Conservation (phyloP, 441 rosid genomes). For the Corymbia citriodora region DNA sequence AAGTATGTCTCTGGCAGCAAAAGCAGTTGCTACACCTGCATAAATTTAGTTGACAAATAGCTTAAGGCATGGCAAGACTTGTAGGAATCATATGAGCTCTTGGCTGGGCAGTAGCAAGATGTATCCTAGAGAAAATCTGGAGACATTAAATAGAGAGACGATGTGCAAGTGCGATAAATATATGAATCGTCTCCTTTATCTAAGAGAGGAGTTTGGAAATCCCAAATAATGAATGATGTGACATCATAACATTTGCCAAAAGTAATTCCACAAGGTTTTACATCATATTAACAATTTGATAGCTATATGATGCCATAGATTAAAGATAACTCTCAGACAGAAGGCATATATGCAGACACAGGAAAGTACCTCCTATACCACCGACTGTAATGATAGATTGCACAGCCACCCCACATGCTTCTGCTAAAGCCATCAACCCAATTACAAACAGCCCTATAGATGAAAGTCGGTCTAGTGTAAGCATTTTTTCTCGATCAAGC, state of each 20-base stretch:
- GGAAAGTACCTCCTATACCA: constrained; percentile 79
- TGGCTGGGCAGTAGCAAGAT: background rate
- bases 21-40: constrained; percentile 96
- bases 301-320: background rate
- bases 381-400: constrained; percentile 91
- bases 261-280: background rate
- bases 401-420: constrained; percentile 95
- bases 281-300: background rate
- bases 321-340: background rate
- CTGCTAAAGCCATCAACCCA: constrained; percentile 83
- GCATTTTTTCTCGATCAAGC: constrained; percentile 53
- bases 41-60: background rate
- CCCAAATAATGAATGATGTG: background rate
- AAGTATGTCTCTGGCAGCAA: constrained; percentile 85
- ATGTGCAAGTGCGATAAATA: fast-evolving
- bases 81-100: background rate
- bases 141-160: background rate
- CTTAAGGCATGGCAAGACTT: background rate
- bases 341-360: background rate
- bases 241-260: background rate
- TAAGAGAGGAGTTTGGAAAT: background rate
- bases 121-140: background rate
- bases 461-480: constrained; percentile 71
- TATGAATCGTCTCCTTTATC: background rate
- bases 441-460: constrained; percentile 75